A percentile compares a stretch with the other conserved stretches of the same genome.
These are phyloP conservation scores for Melanopsichium pennsylvanicum DNA, from an alignment of 1,284 basidiomycete genomes.

Conservation along the genomic window DNA sequence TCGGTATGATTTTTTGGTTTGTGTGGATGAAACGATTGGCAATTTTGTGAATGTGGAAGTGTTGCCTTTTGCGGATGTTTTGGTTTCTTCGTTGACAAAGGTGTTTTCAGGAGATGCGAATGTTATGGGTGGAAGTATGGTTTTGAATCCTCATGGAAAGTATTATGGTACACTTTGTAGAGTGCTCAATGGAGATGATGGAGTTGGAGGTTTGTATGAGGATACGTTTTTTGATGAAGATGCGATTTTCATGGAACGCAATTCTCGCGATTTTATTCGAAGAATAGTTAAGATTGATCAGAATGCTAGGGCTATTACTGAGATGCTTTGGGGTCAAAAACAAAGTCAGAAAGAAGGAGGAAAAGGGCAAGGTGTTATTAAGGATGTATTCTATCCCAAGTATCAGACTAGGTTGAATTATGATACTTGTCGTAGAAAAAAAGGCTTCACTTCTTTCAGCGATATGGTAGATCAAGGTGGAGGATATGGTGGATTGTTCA, in stretches of 20 bases:
- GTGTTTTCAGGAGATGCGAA: slow-evolving; percentile 94
- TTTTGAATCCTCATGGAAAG: slow-evolving; percentile 78
- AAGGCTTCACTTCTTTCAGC: slow-evolving; percentile 37
- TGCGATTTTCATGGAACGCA: slow-evolving; percentile 95
- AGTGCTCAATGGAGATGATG: no score
- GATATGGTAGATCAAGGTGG: slow-evolving; percentile 16
- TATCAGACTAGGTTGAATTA: slow-evolving; percentile 79
- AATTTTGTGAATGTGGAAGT: slow-evolving; percentile 96
- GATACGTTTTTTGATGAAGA: slow-evolving; percentile 91
- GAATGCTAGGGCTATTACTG: slow-evolving; percentile 84
- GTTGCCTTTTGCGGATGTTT: slow-evolving; percentile 85
- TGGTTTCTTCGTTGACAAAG: slow-evolving; percentile 93
- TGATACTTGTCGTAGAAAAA: slow-evolving; percentile 72
- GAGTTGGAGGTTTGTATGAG: slow-evolving; percentile 78
- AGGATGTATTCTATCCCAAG: slow-evolving; percentile 88
- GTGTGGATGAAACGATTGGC: slow-evolving; percentile 95
- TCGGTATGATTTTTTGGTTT: slow-evolving; percentile 84
- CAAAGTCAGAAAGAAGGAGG: slow-evolving; percentile 14
- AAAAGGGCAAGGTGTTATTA: slow-evolving; percentile 70
- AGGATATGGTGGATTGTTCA: slow-evolving; percentile 92
- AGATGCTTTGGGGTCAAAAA: slow-evolving; percentile 72
- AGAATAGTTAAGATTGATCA: slow-evolving; percentile 81
- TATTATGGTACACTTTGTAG: slow-evolving; percentile 77
- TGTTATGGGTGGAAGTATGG: slow-evolving; percentile 84
- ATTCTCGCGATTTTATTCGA: slow-evolving; percentile 86